A percentile compares a stretch with the other conserved stretches of the same genome.
phyloP scores from a whole-genome alignment of 163 green algal species.

The Scenedesmus sp. region DNA sequence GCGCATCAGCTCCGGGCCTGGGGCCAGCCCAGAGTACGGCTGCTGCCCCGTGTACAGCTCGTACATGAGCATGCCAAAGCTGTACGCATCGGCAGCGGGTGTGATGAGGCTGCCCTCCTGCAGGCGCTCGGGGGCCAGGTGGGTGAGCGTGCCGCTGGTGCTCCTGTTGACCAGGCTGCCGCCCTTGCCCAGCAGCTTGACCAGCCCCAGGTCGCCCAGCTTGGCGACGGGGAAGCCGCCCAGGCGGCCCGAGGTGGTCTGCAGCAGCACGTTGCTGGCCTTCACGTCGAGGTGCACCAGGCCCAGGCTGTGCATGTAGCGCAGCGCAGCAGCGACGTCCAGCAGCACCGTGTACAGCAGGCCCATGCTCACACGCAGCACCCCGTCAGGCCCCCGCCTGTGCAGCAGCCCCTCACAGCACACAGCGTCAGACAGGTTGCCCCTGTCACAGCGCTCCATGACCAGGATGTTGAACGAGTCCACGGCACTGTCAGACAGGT shows the following conservation, averaged over 20 bases:
- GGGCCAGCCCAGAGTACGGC: neutral
- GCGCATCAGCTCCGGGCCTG: neutral
- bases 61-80: slow-evolving; percentile 60
- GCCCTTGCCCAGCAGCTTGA: neutral
- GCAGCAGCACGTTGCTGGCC: slow-evolving; percentile 48
- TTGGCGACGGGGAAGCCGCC: slow-evolving; percentile 36
- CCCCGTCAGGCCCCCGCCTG: neutral
- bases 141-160: slow-evolving; percentile 17
- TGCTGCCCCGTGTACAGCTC: slow-evolving; percentile 45
- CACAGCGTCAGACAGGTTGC: neutral
- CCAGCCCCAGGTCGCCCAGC: slow-evolving; percentile 46
- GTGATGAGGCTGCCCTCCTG: slow-evolving; percentile 55
- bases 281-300: slow-evolving; percentile 79
- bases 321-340: slow-evolving; percentile 61
- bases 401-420: neutral
- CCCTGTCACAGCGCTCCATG: slow-evolving; percentile 39
- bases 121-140: slow-evolving; percentile 58
- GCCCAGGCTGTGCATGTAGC: slow-evolving; percentile 70
- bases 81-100: slow-evolving; percentile 62
- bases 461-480: slow-evolving; percentile 31
- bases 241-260: slow-evolving; percentile 1
- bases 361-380: neutral
- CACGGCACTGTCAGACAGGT: neutral
- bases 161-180: slow-evolving; percentile 55
- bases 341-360: slow-evolving; percentile 27